Conservation (phyloP, 2,329 filamentous ascomycete species). For the Helicocarpus griseus region DNA sequence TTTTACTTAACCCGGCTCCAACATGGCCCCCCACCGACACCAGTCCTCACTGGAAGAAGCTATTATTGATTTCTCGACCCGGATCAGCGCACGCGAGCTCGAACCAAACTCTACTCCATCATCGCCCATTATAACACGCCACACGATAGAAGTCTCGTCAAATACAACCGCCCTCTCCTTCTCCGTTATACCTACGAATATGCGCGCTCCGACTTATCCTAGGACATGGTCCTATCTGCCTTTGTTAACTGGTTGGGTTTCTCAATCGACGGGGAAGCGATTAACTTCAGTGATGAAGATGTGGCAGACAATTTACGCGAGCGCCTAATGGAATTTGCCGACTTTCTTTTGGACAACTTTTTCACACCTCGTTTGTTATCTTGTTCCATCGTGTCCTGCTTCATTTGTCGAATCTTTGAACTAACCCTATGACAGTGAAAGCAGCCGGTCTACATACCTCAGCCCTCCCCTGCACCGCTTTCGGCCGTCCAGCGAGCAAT, state of each 20-base stretch:
- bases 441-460: slow-evolving; percentile 9
- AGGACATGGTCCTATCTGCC: slow-evolving; percentile 10
- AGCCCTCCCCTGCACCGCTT: slow-evolving; percentile 11
- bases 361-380: slow-evolving; percentile 10
- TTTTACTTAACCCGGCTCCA: no score
- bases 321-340: slow-evolving; percentile 9
- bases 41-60: background rate
- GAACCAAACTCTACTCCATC: slow-evolving; percentile 2
- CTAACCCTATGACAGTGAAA: slow-evolving; percentile 11
- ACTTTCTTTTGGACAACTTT: slow-evolving; percentile 13
- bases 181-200: slow-evolving; percentile 14
- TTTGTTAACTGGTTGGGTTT: slow-evolving; percentile 8
- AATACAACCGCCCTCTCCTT: slow-evolving; percentile 8
- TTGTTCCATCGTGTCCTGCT: background rate
- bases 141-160: background rate
- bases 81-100: background rate
- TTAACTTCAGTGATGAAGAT: slow-evolving; percentile 3
- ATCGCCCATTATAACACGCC: slow-evolving; percentile 2
- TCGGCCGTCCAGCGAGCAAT: slow-evolving; percentile 9
- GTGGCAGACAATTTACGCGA: background rate
- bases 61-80: background rate
- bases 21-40: no score
- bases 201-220: slow-evolving; percentile 12
- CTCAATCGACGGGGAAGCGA: slow-evolving; percentile 1
- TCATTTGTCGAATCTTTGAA: slow-evolving; percentile 1